Evolutionary conservation across 2,329 filamentous ascomycete species (phyloP), one percentile per base, ranked within the genome.

Genomic region (Colletotrichum sp.): DNA sequence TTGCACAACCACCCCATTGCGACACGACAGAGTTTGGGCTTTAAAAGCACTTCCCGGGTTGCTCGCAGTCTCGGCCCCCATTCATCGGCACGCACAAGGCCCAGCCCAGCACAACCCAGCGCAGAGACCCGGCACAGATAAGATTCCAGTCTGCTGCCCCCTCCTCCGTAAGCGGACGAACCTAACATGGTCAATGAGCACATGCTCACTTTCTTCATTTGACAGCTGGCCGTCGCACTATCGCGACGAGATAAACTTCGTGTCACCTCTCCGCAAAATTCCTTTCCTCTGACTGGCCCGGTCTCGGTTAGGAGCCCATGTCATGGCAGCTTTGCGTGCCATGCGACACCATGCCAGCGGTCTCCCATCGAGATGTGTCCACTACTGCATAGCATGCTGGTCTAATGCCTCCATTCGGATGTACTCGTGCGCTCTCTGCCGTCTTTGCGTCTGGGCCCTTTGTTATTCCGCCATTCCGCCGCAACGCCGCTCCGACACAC

Each of bases 141-240:
- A 68, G 30, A 57, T 68, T 59, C 55, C 62, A 63, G 34, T 32
- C 26, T 36, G 36, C 28, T 39, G 28, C n/a, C 62, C 69, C 34
- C 72, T 66, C 34, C 10, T 70, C 66, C 68, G 71, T 74, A 65
- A 75, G 72, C 68, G 60, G 72, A 72, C n/a, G 68, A 72, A 75
- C 73, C 69, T 68, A 68, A 73, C 44, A 24, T 10, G 6, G 70
- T 32, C 36, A 52, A 30, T 69, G 73, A 60, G 64, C 73, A 76
- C 73, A 76, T 69, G 73, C 44, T 60, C 73, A 76, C 57, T 68
- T 76, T 18, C 70, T 73, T 36, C 44, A 59, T 76, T 69, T 52
- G 70, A 73, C 57, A 76, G 21, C 64, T 64, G 59, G 24, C 72
- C 24, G 63, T 75, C 68, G 32, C 63, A 49, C 55, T 55, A n/a